phyloP scores from a whole-genome alignment of 441 rosid genomes.

The Breynia disticha region DNA sequence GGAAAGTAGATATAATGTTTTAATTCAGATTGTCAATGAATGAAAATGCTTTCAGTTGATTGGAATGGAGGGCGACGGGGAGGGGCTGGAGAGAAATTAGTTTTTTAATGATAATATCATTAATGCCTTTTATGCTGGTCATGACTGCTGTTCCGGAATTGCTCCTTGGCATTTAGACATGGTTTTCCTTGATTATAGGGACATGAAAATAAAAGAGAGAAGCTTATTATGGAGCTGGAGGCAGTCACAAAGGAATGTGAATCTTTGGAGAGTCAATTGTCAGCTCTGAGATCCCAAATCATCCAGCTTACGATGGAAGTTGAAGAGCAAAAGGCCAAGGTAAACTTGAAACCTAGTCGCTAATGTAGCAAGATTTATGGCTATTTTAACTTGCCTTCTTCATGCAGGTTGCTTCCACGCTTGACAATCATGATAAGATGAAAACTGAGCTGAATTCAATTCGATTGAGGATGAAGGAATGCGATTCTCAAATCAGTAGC shows the following conservation, averaged over 20 bases:
- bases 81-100: too few species aligned
- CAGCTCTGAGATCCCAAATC: slow-evolving; percentile 53
- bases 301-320: slow-evolving; percentile 52
- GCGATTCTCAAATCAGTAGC: slow-evolving; percentile 80
- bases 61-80: too few species aligned
- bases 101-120: too few species aligned
- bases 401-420: slow-evolving; percentile 55
- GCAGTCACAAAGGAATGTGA: slow-evolving; percentile 61
- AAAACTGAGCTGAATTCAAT: slow-evolving; percentile 60
- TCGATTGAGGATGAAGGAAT: slow-evolving; percentile 81
- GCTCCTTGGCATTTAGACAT: slow-evolving; percentile 12
- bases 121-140: neutral
- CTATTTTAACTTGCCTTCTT: slow-evolving; percentile 15
- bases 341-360: slow-evolving; percentile 21
- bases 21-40: too few species aligned
- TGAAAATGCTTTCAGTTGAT: too few species aligned
- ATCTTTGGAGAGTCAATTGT: slow-evolving; percentile 75
- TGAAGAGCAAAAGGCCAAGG: slow-evolving; percentile 67
- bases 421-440: slow-evolving; percentile 50
- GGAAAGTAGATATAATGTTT: too few species aligned
- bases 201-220: slow-evolving; percentile 77
- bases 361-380: slow-evolving; percentile 4
- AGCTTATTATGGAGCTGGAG: slow-evolving; percentile 88
- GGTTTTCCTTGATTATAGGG: slow-evolving; percentile 35
- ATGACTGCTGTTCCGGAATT: neutral